Evolutionary conservation across 2,329 filamentous ascomycete species (phyloP), one percentile per base, ranked within the genome.

Genomic region (Colletotrichum liaoningense): DNA sequence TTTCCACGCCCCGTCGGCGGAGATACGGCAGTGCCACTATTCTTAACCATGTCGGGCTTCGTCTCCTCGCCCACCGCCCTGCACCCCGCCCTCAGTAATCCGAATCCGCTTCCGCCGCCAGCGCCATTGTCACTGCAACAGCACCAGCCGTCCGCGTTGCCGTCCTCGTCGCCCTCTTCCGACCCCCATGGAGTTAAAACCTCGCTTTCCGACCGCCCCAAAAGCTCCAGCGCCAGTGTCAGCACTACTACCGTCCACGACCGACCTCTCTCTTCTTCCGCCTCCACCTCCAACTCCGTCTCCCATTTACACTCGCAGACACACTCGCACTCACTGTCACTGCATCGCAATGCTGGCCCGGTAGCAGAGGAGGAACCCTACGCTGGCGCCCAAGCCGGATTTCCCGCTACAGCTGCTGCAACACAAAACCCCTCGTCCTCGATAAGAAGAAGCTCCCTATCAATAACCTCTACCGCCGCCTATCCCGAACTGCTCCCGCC

Each of bases 51-150:
- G 74, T 73, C 83, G 75, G 82, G 81, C 75, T 76, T 80, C 75
- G 76, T 86, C 74, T 80, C 80, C 57, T 87, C 87, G 76, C 86
- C 87, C 71, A 83, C 84, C 69, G 83, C 86, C 76, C 83, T 89
- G 82, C 87, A 89, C 84, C 86, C 87, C 78, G 83, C 82, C 75
- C 84, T 89, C 80, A 85, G 83, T 80, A 82, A 81, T 75, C 77
- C 78, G 64, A 82, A 81, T 75, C 77, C 78, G 63, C 58, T 74
- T 58, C 75, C 69, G 63, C 75, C 63, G 65, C 76, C 75, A 49
- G 67, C 77, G 64, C 69, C 69, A 64, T 72, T 72, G 54, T 69
- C 67, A 26, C 24, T 55, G 22, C 62, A 64, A 38, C 46, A 60
- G 57, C n/a, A 35, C 57, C 57, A 60, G 57, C 57, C 35, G 57